Conservation (phyloP, 1,284 basidiomycete genomes). For the Papiliotrema laurentii region DNA sequence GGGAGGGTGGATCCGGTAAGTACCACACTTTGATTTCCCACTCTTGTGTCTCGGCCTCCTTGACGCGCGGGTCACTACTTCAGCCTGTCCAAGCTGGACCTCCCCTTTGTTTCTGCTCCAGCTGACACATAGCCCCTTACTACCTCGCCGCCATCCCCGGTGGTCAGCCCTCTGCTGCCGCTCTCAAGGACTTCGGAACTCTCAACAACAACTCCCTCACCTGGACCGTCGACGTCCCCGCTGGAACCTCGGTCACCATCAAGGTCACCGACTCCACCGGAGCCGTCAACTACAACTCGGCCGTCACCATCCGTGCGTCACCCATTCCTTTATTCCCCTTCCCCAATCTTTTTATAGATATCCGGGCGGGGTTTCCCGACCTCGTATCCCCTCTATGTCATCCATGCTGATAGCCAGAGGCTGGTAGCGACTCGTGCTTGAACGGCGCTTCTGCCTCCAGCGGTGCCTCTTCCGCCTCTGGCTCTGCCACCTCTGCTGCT, state of each 20-base stretch:
- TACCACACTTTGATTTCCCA: no score
- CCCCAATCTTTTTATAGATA: no score
- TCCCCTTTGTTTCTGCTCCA: not conserved
- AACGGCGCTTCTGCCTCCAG: conserved; percentile 3
- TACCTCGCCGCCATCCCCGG: conserved; percentile 66
- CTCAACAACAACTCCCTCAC: conserved; percentile 53
- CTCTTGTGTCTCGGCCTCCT: no score
- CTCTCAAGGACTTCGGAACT: conserved; percentile 50
- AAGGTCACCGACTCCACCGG: conserved; percentile 36
- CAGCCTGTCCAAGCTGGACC: not conserved
- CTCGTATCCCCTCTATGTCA: no score
- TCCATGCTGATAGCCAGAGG: no score
- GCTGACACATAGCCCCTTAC: conserved; percentile 54
- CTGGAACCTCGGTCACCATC: conserved; percentile 49
- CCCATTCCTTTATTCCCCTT: not conserved
- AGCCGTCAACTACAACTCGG: conserved; percentile 26
- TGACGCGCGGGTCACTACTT: not conserved
- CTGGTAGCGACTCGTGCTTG: not conserved
- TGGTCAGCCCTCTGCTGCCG: conserved; percentile 56
- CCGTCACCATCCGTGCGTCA: conserved; percentile 30
- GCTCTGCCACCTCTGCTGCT: conserved; percentile 9
- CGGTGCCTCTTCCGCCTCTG: conserved; percentile 5
- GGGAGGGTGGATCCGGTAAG: conserved; percentile 54
- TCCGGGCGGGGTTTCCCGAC: no score
- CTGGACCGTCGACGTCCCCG: conserved; percentile 60